Conservation (phyloP, 148 eudicot species). For the Camellia japonica region DNA sequence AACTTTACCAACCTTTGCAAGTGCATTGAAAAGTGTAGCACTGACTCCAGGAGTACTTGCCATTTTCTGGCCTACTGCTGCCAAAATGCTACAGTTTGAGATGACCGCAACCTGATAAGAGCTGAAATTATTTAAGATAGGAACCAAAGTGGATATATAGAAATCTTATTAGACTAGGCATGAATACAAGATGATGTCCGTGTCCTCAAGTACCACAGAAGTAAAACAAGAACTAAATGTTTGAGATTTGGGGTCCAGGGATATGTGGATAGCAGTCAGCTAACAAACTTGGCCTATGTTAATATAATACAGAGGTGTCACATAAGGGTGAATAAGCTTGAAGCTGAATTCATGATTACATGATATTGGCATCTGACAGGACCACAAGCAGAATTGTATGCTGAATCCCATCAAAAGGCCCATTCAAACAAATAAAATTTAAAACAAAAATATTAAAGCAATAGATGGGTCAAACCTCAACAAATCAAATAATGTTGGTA, state of each 20-base stretch:
- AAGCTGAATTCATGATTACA: background rate
- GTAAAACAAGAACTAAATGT: background rate
- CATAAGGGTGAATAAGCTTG: background rate
- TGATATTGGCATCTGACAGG: background rate
- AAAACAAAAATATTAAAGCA: background rate
- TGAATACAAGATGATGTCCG: background rate
- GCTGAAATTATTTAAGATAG: constrained; percentile 12
- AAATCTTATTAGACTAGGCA: background rate
- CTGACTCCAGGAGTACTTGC: constrained; percentile 99
- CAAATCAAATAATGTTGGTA: background rate
- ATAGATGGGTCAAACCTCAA: background rate
- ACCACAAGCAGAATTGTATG: background rate
- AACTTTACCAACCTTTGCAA: constrained; percentile 72
- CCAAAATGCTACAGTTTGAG: constrained; percentile 92
- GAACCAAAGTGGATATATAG: background rate
- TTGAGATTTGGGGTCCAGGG: background rate
- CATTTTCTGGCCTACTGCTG: constrained; percentile 97
- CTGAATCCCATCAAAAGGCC: background rate
- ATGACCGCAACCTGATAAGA: constrained; percentile 78
- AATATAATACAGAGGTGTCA: background rate
- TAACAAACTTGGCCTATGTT: background rate
- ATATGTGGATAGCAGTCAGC: background rate
- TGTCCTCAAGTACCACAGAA: background rate
- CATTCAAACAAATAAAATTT: background rate
- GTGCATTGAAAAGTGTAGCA: constrained; percentile 89